Conservation (phyloP, 305 asterid genomes). For the Fraxinus sp. region DNA sequence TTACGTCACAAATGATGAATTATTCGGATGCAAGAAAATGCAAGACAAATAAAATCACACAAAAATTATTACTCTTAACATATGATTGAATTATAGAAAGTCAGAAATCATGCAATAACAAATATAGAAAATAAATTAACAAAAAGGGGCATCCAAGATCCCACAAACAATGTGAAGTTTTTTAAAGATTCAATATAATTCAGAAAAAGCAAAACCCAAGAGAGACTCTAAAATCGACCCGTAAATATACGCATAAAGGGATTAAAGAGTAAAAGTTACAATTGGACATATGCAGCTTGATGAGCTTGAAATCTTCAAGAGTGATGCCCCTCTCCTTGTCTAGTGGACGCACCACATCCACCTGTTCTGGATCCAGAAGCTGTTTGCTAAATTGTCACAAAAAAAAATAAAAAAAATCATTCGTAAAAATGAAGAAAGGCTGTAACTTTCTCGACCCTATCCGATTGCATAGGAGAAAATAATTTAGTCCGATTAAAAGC, state of each 20-base stretch:
- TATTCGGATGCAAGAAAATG: not conserved
- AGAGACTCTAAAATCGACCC: not conserved
- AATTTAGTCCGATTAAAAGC: not conserved
- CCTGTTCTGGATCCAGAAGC: slow-evolving; percentile 76
- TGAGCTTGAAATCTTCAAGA: slow-evolving; percentile 82
- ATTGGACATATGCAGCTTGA: slow-evolving; percentile 77
- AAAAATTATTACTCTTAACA: not conserved
- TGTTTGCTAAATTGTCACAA: slow-evolving; percentile 51
- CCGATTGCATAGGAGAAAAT: not conserved
- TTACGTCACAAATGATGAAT: not conserved
- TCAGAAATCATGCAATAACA: not conserved
- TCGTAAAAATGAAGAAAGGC: not conserved
- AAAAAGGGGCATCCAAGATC: not conserved
- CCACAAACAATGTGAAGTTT: not conserved
- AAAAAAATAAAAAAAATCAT: not conserved
- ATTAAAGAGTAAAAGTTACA: slow-evolving; percentile 38
- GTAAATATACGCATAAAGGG: not conserved
- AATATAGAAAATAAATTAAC: not conserved
- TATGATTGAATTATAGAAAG: not conserved
- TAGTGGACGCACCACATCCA: slow-evolving; percentile 64
- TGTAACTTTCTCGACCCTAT: not conserved
- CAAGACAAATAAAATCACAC: slow-evolving; percentile 2
- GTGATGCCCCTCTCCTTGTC: slow-evolving; percentile 87
- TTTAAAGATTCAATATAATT: not conserved
- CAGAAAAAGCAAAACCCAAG: slow-evolving; percentile 3